Conservation (phyloP, 805 yeast genomes). For the Lipomyces yamanashiensis region DNA sequence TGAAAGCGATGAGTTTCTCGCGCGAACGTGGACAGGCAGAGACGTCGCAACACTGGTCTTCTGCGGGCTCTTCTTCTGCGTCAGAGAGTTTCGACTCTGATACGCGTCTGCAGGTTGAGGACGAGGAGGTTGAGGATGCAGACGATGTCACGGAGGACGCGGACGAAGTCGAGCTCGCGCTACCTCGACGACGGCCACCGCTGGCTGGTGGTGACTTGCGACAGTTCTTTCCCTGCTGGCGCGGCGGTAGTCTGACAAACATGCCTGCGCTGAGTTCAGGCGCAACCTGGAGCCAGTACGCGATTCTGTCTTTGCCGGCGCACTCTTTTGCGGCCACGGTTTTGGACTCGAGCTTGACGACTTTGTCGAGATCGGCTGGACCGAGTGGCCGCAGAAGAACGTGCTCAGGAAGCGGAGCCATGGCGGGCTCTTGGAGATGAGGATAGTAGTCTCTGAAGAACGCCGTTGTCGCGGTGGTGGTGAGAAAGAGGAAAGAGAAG, state of each 20-base stretch:
- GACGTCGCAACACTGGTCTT: constrained; percentile 23
- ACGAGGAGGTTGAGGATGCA: background rate
- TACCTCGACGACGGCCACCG: constrained; percentile 8
- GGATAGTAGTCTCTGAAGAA: constrained; percentile 10
- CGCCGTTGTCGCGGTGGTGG: constrained; percentile 1
- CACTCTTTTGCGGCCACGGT: constrained; percentile 78
- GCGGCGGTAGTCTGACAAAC: constrained; percentile 69
- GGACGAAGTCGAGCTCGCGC: constrained; percentile 7
- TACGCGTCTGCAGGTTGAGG: background rate
- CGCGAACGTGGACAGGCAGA: constrained; percentile 34
- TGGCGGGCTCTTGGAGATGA: background rate
- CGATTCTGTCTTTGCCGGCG: constrained; percentile 63
- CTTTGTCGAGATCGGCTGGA: constrained; percentile 71
- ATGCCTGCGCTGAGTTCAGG: constrained; percentile 92
- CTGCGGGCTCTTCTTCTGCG: constrained; percentile 36
- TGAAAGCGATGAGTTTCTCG: constrained; percentile 29
- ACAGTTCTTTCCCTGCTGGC: constrained; percentile 47
- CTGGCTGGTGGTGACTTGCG: constrained; percentile 21
- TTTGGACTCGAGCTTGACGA: constrained; percentile 61
- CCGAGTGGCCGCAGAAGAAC: constrained; percentile 76
- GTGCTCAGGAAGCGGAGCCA: constrained; percentile 55
- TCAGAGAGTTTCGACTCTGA: constrained; percentile 6
- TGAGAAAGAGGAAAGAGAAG: background rate
- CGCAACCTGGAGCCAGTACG: constrained; percentile 75
- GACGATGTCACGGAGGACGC: no score